A percentile compares a stretch with the other conserved stretches of the same genome.
These are phyloP conservation scores for Amanita rimosa DNA, from an alignment of 768 basidiomycete species.

Conservation along the genomic window DNA sequence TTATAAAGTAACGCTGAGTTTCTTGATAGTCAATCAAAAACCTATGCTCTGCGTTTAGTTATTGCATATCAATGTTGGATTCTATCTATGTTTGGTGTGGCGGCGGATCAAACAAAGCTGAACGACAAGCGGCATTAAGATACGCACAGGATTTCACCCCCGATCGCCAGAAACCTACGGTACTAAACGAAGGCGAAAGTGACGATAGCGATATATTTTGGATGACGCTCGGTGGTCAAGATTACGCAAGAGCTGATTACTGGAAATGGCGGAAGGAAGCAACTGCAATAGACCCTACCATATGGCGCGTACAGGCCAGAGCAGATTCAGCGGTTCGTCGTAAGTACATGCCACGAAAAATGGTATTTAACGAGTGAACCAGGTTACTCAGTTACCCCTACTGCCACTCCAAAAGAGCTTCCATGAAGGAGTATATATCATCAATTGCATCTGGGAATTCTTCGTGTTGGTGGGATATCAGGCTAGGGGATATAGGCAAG, in stretches of 20 bases:
- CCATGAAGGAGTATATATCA: slow-evolving; percentile 43
- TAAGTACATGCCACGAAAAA: background rate
- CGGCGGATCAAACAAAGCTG: slow-evolving; percentile 46
- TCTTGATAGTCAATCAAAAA: slow-evolving; percentile 42
- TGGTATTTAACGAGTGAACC: slow-evolving; percentile 3
- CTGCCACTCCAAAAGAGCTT: slow-evolving; percentile 27
- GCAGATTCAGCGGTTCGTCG: slow-evolving; percentile 28
- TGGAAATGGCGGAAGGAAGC: slow-evolving; percentile 60
- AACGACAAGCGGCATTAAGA: slow-evolving; percentile 48
- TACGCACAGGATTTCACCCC: slow-evolving; percentile 44
- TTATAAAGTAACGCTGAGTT: slow-evolving; percentile 3
- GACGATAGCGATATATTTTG: slow-evolving; percentile 75
- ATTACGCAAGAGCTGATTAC: slow-evolving; percentile 70
- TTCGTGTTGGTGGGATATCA: slow-evolving; percentile 62
- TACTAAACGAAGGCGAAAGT: slow-evolving; percentile 54
- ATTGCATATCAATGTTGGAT: slow-evolving; percentile 60
- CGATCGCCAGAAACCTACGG: slow-evolving; percentile 29
- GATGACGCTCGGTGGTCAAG: slow-evolving; percentile 71
- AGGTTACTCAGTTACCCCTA: slow-evolving; percentile 38
- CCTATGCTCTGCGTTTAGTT: slow-evolving; percentile 79
- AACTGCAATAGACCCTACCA: slow-evolving; percentile 30
- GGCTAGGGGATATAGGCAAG: slow-evolving; percentile 46
- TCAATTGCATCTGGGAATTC: slow-evolving; percentile 74
- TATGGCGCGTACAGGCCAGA: slow-evolving; percentile 47
- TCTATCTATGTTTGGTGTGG: slow-evolving; percentile 79